Conservation (phyloP, 352 stramenopile genomes). For the Blastocystis sp. region DNA sequence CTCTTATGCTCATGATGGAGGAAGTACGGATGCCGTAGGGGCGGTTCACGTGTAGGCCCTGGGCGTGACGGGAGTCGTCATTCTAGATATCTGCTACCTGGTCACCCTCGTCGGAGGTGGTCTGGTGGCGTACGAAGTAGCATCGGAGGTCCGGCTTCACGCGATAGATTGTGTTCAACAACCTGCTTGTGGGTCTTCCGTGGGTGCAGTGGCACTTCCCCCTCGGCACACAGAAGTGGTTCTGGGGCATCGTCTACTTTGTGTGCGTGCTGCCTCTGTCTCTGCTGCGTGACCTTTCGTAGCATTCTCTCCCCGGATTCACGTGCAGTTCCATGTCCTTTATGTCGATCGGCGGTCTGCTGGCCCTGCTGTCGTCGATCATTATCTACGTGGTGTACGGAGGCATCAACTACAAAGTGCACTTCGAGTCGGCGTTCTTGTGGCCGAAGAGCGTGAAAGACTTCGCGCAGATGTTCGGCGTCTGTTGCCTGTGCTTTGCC, state of each 20-base stretch:
- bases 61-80: not conserved
- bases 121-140: slow-evolving; percentile 20
- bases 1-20: slow-evolving; percentile 28
- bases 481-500: slow-evolving; percentile 17
- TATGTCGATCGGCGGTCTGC: slow-evolving; percentile 19
- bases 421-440: slow-evolving; percentile 15
- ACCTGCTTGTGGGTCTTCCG: not conserved
- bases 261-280: not conserved
- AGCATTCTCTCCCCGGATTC: not conserved
- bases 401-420: not conserved
- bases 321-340: slow-evolving; percentile 19
- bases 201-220: not conserved
- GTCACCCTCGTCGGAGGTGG: slow-evolving; percentile 8
- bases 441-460: slow-evolving; percentile 22
- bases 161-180: slow-evolving; percentile 2
- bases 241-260: slow-evolving; percentile 8
- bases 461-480: slow-evolving; percentile 17
- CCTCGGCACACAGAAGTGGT: not conserved
- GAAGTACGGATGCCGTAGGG: not conserved
- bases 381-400: slow-evolving; percentile 15
- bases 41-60: not conserved
- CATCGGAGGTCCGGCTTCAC: not conserved
- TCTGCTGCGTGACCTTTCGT: slow-evolving; percentile 22
- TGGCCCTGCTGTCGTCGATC: slow-evolving; percentile 3
- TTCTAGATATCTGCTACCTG: slow-evolving; percentile 27